Base-by-base conservation (phyloP, 257 asterid genomes). In the Solanum piurae region DNA sequence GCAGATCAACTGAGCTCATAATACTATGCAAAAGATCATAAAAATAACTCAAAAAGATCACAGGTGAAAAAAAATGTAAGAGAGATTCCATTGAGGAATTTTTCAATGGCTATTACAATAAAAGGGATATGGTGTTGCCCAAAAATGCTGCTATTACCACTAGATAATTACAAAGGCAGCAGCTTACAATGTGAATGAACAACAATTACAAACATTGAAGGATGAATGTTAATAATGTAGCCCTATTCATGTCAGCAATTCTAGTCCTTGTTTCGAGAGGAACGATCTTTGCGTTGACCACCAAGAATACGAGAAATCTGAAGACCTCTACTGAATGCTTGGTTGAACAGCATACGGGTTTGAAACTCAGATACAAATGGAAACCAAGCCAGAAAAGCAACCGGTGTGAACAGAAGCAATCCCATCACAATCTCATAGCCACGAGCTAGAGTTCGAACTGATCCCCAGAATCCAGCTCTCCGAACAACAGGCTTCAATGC, bases 251-350 rank as follows among this genome's bases (percentile, higher is more conserved):
- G 83, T 40, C 66, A 9, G 49, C 1, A 75, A 86, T 18, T 58
- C 86, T 92, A 95, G 94, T 97, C 99, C 94, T 97, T 97, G 93
- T 93, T 92, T 86, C 97, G 88, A 73, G 98, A 94, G 85, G 99
- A 91, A 11, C 93, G 94, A 90, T 95, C 99, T 88, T 97, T 97
- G 87, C 95, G 89, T 20, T 95, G 98, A 18, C 98, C 98, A 33
- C 99, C 98, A 40, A 97, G 96, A 91, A 97, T 97, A 89, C 99
- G 98, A 13, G 98, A 95, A 86, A 97, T 97, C 96, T 97, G 99
- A 75, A 97, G 98, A 74, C 99, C 99, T 94, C 98, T 90, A 83
- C 99, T 97, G 94, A 97, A 97, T 3, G 99, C 99, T 93, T 97
- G 99, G 95, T 97, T 97, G 96, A 95, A 97, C 92, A 97, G 76